A percentile compares a stretch with the other conserved stretches of the same genome.
Conservation (phyloP, 108 stramenopile genomes). For the Aurantiochytrium sp. region DNA sequence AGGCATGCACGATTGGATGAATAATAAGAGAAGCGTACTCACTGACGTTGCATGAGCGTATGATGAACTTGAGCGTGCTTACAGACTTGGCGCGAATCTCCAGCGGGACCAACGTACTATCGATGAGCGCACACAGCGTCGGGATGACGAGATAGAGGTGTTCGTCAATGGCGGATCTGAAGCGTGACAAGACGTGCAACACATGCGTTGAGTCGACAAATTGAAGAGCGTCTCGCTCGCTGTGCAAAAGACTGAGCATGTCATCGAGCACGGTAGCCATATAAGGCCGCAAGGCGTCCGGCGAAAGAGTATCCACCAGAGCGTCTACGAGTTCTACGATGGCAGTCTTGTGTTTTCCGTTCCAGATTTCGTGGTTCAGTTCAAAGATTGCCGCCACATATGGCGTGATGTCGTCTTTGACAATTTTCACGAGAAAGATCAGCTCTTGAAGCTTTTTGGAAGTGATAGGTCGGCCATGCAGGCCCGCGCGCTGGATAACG, state of each 20-base stretch:
- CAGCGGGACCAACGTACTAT: not conserved
- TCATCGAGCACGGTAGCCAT: not conserved
- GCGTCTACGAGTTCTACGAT: not conserved
- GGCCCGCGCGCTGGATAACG: not conserved
- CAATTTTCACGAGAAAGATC: slow-evolving; percentile 70
- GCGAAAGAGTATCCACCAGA: not conserved
- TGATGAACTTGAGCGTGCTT: not conserved
- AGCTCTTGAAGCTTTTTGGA: slow-evolving; percentile 71
- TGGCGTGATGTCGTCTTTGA: slow-evolving; percentile 71
- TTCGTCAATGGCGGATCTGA: not conserved
- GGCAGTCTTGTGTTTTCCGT: not conserved
- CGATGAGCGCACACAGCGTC: not conserved
- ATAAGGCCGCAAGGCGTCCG: not conserved
- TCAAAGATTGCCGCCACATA: slow-evolving; percentile 81
- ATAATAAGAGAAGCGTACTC: not conserved
- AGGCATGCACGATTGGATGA: not conserved
- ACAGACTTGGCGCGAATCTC: not conserved
- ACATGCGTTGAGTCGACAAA: not conserved
- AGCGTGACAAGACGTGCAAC: not conserved
- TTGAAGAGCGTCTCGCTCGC: not conserved
- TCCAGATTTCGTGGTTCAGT: slow-evolving; percentile 54
- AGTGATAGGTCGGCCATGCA: slow-evolving; percentile 45
- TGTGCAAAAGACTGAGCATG: not conserved
- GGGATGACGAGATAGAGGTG: not conserved
- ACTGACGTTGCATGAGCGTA: not conserved